A percentile compares a stretch with the other conserved stretches of the same genome.
These are phyloP conservation scores for Diaporthe batatas DNA, from an alignment of 2,329 filamentous ascomycete species.

Conservation along the genomic window DNA sequence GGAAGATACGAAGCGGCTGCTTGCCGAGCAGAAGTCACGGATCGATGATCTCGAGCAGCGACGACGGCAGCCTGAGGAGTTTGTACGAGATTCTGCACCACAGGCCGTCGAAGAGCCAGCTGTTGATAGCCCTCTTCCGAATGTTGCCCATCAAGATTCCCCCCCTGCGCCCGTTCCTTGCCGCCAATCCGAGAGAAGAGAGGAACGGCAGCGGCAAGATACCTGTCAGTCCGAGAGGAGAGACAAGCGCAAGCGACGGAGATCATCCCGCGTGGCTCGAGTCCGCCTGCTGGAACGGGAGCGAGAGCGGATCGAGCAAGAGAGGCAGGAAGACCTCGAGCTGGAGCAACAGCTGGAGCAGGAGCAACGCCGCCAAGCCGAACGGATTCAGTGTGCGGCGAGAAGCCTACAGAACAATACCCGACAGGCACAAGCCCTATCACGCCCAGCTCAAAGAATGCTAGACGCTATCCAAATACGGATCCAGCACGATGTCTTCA, in stretches of 20 bases:
- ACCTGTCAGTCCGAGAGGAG: background rate
- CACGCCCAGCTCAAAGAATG: background rate
- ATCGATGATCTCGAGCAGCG: constrained; percentile 30
- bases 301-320: background rate
- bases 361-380: constrained; percentile 8
- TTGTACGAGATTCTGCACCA: background rate
- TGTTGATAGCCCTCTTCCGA: background rate
- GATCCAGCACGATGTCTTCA: constrained; percentile 16
- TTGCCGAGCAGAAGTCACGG: constrained; percentile 20
- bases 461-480: background rate
- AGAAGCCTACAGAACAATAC: background rate
- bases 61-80: background rate
- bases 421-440: background rate
- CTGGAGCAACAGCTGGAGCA: constrained; percentile 14
- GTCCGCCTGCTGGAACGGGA: background rate
- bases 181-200: background rate
- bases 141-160: background rate
- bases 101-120: background rate
- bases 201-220: background rate
- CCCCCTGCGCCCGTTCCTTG: background rate
- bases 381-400: background rate
- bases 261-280: background rate
- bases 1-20: background rate
- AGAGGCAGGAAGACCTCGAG: constrained; percentile 28
- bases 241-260: background rate